Evolutionary conservation across 345 rosid species (phyloP).

Genomic region (Rubroshorea leprosula): DNA sequence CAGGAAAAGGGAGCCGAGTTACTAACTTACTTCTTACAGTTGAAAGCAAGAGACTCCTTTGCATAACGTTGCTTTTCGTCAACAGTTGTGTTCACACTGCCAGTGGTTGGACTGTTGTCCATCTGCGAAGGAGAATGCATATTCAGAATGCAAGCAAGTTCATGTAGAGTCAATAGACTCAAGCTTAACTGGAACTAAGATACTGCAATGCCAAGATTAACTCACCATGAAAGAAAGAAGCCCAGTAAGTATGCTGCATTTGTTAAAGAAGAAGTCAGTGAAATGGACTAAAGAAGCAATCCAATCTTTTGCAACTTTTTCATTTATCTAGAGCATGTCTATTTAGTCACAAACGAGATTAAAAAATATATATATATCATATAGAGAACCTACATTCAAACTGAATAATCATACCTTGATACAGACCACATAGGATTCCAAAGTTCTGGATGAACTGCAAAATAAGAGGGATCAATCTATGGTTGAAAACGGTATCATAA

Average conservation of each 20-base stretch:
- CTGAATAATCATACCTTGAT: conserved; percentile 53
- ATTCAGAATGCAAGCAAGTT: conserved; percentile 13
- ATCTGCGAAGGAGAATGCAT: conserved; percentile 40
- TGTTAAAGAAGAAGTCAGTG: conserved; percentile 18
- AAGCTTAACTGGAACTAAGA: neutral
- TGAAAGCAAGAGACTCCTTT: conserved; percentile 84
- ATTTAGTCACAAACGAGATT: too few species aligned
- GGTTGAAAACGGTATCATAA: neutral
- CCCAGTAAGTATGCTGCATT: conserved; percentile 95
- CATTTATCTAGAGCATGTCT: neutral
- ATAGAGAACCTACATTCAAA: conserved; percentile 5
- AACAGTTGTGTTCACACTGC: conserved; percentile 75
- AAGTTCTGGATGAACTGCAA: conserved; percentile 97
- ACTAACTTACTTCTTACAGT: conserved; percentile 83
- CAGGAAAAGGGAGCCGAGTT: neutral
- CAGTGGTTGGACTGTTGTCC: conserved; percentile 97
- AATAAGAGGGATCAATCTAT: conserved; percentile 12
- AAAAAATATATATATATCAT: neutral
- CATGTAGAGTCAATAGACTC: neutral
- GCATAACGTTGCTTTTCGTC: conserved; percentile 89
- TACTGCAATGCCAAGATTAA: conserved; percentile 5
- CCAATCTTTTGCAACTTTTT: conserved; percentile 1
- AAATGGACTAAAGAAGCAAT: neutral
- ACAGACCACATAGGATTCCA: conserved; percentile 99
- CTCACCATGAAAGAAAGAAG: conserved; percentile 99